Conservation (phyloP, 1,284 basidiomycete species). For the Lignosus rhinocerotis region DNA sequence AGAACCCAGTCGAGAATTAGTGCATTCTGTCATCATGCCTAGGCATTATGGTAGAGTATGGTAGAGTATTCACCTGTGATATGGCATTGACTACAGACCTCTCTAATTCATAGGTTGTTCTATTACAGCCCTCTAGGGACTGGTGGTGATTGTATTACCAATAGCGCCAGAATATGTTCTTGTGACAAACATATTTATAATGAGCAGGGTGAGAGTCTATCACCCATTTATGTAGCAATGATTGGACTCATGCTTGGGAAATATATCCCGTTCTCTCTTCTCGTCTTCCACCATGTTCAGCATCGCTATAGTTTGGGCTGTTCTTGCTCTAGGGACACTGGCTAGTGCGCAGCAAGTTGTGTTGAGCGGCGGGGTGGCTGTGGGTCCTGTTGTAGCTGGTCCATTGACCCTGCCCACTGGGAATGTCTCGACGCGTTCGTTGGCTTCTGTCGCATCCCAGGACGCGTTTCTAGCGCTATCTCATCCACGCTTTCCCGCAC, state of each 20-base stretch:
- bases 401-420: slow-evolving; percentile 2
- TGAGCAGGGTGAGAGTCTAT: too few relatives aligned
- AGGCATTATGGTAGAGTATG: too few relatives aligned
- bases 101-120: too few relatives aligned
- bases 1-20: too few relatives aligned
- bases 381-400: neutral
- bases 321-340: slow-evolving; percentile 1
- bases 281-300: slow-evolving; percentile 18
- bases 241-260: slow-evolving; percentile 1
- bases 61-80: too few relatives aligned
- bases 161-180: too few relatives aligned
- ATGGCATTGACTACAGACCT: too few relatives aligned
- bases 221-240: neutral
- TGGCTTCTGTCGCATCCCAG: slow-evolving; percentile 35
- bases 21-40: too few relatives aligned
- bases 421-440: slow-evolving; percentile 13
- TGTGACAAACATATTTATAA: too few relatives aligned
- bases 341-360: slow-evolving; percentile 10
- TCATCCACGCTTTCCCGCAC: slow-evolving; percentile 50
- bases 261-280: neutral
- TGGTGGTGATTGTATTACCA: too few relatives aligned
- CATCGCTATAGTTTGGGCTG: neutral
- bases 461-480: slow-evolving; percentile 43
- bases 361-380: slow-evolving; percentile 1
- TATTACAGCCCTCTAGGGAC: too few relatives aligned